These are phyloP conservation scores for Stagonosporopsis chrysanthemi DNA, from an alignment of 2,329 filamentous ascomycete species.

Conservation along the genomic window DNA sequence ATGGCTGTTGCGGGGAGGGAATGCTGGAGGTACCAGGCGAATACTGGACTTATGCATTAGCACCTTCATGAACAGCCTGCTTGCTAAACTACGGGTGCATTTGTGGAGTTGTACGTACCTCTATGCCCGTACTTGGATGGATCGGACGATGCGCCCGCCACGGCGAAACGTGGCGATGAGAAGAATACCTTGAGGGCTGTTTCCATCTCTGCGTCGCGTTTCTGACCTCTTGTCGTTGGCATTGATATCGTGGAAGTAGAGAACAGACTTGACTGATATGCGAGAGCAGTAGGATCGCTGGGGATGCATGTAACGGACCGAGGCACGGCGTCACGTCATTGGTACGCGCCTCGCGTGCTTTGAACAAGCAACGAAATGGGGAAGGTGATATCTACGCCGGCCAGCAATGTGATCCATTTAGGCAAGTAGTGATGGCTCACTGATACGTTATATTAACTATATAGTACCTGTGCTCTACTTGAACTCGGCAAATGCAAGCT, in stretches of 20 bases:
- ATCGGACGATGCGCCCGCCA: slow-evolving; percentile 88
- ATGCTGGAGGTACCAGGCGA: slow-evolving; percentile 86
- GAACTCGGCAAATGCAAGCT: slow-evolving; percentile 80
- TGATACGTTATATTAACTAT: background rate
- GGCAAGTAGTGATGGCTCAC: background rate
- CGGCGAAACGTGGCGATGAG: slow-evolving; percentile 78
- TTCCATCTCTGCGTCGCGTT: slow-evolving; percentile 61
- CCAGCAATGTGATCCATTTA: background rate
- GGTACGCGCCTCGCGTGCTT: slow-evolving; percentile 22
- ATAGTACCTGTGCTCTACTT: slow-evolving; percentile 37
- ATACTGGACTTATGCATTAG: slow-evolving; percentile 65
- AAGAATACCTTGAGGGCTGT: slow-evolving; percentile 81
- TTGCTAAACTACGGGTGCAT: background rate
- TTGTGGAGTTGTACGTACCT: slow-evolving; percentile 59
- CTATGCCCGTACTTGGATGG: slow-evolving; percentile 87
- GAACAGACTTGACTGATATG: background rate
- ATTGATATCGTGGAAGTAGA: slow-evolving; percentile 24
- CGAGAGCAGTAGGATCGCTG: background rate
- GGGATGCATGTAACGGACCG: slow-evolving; percentile 9
- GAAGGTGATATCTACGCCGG: background rate
- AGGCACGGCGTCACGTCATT: slow-evolving; percentile 34
- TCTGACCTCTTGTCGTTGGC: slow-evolving; percentile 39
- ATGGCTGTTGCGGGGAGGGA: slow-evolving; percentile 80
- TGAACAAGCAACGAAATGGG: background rate
- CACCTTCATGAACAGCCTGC: background rate